These are phyloP conservation scores for Sporothrix mexicana DNA, from an alignment of 2,329 filamentous ascomycete genomes.

Conservation along the genomic window DNA sequence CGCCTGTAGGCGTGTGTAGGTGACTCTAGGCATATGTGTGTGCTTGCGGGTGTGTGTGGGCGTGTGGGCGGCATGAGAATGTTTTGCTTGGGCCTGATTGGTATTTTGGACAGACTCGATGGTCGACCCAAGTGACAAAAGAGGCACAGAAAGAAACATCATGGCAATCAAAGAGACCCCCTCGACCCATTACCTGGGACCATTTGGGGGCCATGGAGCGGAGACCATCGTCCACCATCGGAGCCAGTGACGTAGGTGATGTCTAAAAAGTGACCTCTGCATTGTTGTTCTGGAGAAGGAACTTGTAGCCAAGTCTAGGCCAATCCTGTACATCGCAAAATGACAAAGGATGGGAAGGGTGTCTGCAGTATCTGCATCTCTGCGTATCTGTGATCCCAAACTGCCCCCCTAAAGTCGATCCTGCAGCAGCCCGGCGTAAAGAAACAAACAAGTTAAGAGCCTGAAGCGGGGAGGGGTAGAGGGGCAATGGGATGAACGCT, in stretches of 20 bases:
- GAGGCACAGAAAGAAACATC: not conserved
- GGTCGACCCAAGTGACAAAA: not conserved
- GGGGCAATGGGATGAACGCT: not conserved
- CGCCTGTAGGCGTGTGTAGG: constrained; percentile 11
- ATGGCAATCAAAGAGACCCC: not conserved
- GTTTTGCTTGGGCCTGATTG: not conserved
- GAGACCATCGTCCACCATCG: not conserved
- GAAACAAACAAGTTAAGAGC: not conserved
- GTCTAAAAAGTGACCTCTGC: not conserved
- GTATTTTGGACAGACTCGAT: constrained; percentile 1
- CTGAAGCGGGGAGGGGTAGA: not conserved
- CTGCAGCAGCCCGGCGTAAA: constrained; percentile 15
- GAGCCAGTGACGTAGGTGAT: constrained; percentile 10
- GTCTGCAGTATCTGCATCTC: constrained; percentile 18
- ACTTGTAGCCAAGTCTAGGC: not conserved
- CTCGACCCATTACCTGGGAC: constrained; percentile 2
- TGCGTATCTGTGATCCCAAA: constrained; percentile 2
- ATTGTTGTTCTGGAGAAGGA: constrained; percentile 12
- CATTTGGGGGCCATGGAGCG: constrained; percentile 6
- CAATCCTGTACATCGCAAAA: not conserved
- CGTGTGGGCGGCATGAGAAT: not conserved
- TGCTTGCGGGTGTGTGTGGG: not conserved
- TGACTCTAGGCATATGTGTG: constrained; percentile 8
- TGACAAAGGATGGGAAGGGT: not conserved
- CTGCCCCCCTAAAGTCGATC: constrained; percentile 14